Evolutionary conservation across 2,329 filamentous ascomycete species (phyloP).

Genomic region (Aspergillus tubingensis): DNA sequence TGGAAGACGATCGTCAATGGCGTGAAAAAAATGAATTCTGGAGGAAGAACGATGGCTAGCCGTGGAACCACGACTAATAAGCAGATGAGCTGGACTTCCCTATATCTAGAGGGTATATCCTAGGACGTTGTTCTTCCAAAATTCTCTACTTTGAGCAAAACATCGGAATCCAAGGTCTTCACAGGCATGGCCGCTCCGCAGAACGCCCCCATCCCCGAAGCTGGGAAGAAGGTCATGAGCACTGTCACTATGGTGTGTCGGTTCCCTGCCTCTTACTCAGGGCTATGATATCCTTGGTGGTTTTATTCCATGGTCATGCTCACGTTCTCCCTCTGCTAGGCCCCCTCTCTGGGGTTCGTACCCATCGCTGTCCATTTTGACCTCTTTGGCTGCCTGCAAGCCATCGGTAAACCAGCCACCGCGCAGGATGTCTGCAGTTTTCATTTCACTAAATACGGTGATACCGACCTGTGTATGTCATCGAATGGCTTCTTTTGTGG

Average conservation of each 20-base stretch:
- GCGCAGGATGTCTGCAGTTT: constrained; percentile 30
- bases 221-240: background rate
- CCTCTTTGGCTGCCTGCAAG: constrained; percentile 33
- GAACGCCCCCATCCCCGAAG: background rate
- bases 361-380: constrained; percentile 41
- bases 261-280: too few species aligned
- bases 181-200: background rate
- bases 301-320: background rate
- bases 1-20: too few species aligned
- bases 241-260: background rate
- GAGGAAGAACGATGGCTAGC: too few species aligned
- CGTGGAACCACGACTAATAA: too few species aligned
- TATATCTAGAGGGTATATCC: too few species aligned
- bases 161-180: too few species aligned
- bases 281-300: too few species aligned
- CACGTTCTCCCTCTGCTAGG: constrained; percentile 18
- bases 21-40: too few species aligned
- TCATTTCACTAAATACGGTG: constrained; percentile 16
- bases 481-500: background rate
- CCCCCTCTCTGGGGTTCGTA: constrained; percentile 40
- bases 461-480: background rate
- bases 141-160: too few species aligned
- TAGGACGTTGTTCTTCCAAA: too few species aligned
- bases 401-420: constrained; percentile 27
- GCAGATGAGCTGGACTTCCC: too few species aligned